Base-by-base conservation (phyloP, 2,329 filamentous ascomycete genomes). In the Fusarium subtropicale region DNA sequence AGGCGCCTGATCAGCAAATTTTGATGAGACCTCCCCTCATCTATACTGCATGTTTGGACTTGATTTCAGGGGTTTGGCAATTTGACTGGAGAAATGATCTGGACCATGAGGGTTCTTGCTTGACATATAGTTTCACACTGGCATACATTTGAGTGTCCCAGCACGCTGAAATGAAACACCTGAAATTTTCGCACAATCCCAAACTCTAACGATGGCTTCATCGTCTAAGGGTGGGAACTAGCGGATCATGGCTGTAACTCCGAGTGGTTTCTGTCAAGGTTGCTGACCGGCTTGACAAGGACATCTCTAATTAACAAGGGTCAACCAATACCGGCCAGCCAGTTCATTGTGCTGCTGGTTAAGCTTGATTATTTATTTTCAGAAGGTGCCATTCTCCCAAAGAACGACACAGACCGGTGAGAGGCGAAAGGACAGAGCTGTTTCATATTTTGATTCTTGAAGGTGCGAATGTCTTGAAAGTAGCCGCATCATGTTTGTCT, bases 141-240 rank as follows among this genome's bases (percentile, higher is more conserved):
- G 34, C 15, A 52, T 20, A 50, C 9, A 2, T 13, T 41, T 52
- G 18, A 47, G 12, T 30, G 16, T 30, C 42, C n/a, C 9, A 45
- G 20, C 20, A 42, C 41, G 36, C 38, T 46, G 52, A 51, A 33
- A 71, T 65, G 67, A 70, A 70, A 71, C 59, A 68, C 47, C 16
- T 28, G 28, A 48, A 48, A 60, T 55, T 55, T 55, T 64, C 58
- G 38, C 33, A 53, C 41, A 68, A 51, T 55, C 52, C 52, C 36
- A 55, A 70, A 70, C 56, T 59, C 47, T 57, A 70, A 70, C 55
- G 48, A 51, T 53, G 47, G 50, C 66, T 70, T 58, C 56, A 56
- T 70, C 57, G 56, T 39, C 59, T 34, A 24, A 53, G 24, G 36
- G 62, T 66, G 46, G 62, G 46, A 50, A 57, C 66, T 70, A 67